These are phyloP conservation scores for Collybiopsis confluens DNA, from an alignment of 768 basidiomycete genomes.

Conservation along the genomic window DNA sequence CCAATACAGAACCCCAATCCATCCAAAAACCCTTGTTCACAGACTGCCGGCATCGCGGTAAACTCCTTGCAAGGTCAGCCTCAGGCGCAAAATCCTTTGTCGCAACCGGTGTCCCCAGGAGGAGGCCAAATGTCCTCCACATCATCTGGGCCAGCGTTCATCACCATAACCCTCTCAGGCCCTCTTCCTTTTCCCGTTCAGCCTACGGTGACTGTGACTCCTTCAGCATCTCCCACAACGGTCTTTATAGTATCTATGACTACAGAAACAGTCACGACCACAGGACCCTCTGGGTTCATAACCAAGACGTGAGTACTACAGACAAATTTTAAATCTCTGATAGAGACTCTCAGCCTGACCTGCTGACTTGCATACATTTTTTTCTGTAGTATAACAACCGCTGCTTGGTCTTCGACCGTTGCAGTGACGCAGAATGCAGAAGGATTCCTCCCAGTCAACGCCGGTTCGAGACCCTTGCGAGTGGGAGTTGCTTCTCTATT, in stretches of 20 bases:
- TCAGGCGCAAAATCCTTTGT: slow-evolving; percentile 29
- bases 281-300: slow-evolving; percentile 15
- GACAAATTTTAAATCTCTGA: not conserved
- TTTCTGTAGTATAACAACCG: slow-evolving; percentile 10
- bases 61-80: slow-evolving; percentile 25
- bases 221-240: slow-evolving; percentile 12
- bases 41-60: slow-evolving; percentile 8
- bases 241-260: slow-evolving; percentile 17
- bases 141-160: not conserved
- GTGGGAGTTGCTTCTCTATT: not conserved
- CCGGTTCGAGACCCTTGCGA: not conserved
- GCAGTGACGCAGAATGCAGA: slow-evolving; percentile 11
- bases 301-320: slow-evolving; percentile 17
- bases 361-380: not conserved
- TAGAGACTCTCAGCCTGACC: not conserved
- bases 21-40: slow-evolving; percentile 20
- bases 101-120: slow-evolving; percentile 24
- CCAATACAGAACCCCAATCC: slow-evolving; percentile 25
- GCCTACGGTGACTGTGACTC: slow-evolving; percentile 15
- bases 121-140: not conserved
- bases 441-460: slow-evolving; percentile 20
- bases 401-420: slow-evolving; percentile 8
- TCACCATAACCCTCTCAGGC: slow-evolving; percentile 10
- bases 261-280: slow-evolving; percentile 17
- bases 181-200: slow-evolving; percentile 4